Evolutionary conservation across 73 alveolate genomes (phyloP).

Genomic region (Paramecium octaurelia): DNA sequence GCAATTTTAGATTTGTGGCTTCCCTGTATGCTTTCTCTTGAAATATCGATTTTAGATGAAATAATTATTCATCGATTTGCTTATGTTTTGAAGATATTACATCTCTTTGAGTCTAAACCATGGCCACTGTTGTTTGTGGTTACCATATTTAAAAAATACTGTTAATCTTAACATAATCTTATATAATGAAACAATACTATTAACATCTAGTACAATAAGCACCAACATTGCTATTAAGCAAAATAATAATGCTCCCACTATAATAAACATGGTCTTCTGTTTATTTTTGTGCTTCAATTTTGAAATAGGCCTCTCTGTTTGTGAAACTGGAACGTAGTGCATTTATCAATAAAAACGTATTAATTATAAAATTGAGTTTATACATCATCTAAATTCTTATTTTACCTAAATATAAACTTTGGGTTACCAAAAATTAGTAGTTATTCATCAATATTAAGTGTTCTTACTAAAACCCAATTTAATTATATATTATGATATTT

Average conservation of each 20-base stretch:
- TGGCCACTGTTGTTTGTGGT: neutral
- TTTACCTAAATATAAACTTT: neutral
- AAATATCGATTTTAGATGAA: neutral
- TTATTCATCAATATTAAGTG: neutral
- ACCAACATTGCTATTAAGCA: conserved; percentile 8
- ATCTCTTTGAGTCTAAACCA: neutral
- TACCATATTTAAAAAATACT: neutral
- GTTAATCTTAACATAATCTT: neutral
- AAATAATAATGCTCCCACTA: neutral
- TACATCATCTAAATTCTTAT: neutral
- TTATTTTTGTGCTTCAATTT: neutral
- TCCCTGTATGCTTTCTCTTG: neutral
- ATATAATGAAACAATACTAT: neutral
- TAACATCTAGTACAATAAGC: neutral
- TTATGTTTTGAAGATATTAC: neutral
- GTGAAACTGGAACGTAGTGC: neutral
- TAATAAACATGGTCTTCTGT: neutral
- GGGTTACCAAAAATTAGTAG: neutral
- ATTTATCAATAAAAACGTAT: conserved; percentile 13
- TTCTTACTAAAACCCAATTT: neutral
- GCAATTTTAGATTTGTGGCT: neutral
- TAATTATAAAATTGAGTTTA: neutral
- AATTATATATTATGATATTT: neutral
- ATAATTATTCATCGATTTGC: neutral
- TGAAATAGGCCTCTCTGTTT: neutral